phyloP scores from a whole-genome alignment of 2,329 filamentous ascomycete species.

The Apiospora phragmitis region DNA sequence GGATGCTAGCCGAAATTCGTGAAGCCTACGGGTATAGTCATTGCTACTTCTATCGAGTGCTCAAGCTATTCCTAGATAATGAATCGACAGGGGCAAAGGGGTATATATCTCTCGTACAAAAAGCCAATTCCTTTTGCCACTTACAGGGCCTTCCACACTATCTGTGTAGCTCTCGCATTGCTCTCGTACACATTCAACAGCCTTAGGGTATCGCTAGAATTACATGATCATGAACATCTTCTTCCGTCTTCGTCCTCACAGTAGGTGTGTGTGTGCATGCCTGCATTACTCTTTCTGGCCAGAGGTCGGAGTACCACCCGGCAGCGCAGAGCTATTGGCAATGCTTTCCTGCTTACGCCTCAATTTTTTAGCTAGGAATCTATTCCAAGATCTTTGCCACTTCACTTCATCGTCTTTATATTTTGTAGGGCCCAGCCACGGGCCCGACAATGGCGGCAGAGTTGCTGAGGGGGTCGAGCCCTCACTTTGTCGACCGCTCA shows the following conservation, averaged over 20 bases:
- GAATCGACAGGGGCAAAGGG: background rate
- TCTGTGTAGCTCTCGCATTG: background rate
- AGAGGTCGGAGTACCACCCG: constrained; percentile 8
- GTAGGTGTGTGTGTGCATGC: background rate
- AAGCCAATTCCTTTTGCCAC: background rate
- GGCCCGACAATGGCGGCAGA: constrained; percentile 10
- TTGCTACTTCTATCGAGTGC: background rate
- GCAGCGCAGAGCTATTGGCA: constrained; percentile 14
- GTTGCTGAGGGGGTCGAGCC: constrained; percentile 3
- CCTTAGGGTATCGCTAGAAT: background rate
- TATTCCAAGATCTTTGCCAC: constrained; percentile 13
- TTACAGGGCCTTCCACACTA: background rate
- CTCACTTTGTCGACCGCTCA: background rate
- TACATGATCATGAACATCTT: background rate
- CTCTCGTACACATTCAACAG: background rate
- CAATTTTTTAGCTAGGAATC: constrained; percentile 16
- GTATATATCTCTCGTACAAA: background rate
- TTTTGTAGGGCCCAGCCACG: background rate
- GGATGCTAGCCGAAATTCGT: background rate
- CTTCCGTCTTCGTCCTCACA: background rate
- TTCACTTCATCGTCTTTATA: constrained; percentile 14
- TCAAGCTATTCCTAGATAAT: background rate
- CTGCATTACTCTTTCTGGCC: constrained; percentile 1
- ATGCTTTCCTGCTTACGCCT: constrained; percentile 16
- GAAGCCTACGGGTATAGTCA: background rate